phyloP scores from a whole-genome alignment of 1,284 basidiomycete species.

The Fomitopsis betulina region DNA sequence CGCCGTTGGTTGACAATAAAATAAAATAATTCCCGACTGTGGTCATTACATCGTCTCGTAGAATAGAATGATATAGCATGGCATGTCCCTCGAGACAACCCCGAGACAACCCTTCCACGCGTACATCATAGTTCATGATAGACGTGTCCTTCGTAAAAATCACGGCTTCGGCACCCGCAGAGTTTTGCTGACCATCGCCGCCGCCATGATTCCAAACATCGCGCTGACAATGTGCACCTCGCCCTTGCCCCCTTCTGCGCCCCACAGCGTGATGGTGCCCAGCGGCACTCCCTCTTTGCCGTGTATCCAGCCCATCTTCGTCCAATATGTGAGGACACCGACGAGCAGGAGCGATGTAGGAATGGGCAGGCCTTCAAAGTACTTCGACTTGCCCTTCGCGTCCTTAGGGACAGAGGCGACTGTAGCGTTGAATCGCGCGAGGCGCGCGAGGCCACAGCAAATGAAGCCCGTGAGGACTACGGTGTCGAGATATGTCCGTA shows the following conservation, averaged over 20 bases:
- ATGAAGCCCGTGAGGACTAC: slow-evolving; percentile 87
- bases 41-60: not conserved
- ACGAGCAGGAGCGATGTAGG: slow-evolving; percentile 88
- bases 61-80: not conserved
- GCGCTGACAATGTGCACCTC: slow-evolving; percentile 77
- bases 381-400: slow-evolving; percentile 80
- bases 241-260: slow-evolving; percentile 63
- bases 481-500: slow-evolving; percentile 88
- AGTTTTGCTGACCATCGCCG: slow-evolving; percentile 95
- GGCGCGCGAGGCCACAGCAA: slow-evolving; percentile 92
- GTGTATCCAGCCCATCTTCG: slow-evolving; percentile 79
- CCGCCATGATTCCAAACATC: slow-evolving; percentile 80
- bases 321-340: slow-evolving; percentile 77
- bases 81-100: not conserved
- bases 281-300: slow-evolving; percentile 73
- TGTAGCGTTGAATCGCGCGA: slow-evolving; percentile 98
- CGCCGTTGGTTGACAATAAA: not conserved
- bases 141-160: slow-evolving; percentile 10
- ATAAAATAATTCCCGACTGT: too few relatives aligned
- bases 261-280: slow-evolving; percentile 72
- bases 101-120: not conserved
- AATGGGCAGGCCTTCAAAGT: slow-evolving; percentile 98
- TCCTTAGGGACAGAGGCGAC: slow-evolving; percentile 94
- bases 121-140: not conserved
- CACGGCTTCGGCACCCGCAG: slow-evolving; percentile 77